Evolutionary conservation across 2,329 filamentous ascomycete species (phyloP).

Genomic region (Boeremia exigua): DNA sequence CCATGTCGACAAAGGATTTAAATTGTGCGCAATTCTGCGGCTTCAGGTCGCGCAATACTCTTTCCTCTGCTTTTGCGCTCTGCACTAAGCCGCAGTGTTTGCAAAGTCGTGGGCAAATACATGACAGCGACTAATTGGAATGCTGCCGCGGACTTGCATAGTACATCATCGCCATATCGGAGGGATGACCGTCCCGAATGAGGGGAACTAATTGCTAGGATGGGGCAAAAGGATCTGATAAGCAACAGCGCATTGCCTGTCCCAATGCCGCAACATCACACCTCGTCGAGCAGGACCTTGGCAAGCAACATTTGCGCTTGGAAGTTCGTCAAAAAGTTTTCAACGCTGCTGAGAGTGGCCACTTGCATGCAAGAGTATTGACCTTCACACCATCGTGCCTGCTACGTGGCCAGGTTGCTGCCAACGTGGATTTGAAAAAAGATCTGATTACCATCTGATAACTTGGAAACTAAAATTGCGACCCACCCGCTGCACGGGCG

Average conservation of each 20-base stretch:
- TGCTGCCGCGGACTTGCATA: slow-evolving; percentile 16
- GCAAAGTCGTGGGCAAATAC: background rate
- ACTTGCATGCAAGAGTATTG: no score
- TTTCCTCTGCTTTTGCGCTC: background rate
- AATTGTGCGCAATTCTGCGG: background rate
- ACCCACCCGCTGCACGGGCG: slow-evolving; percentile 2
- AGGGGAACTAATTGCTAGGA: slow-evolving; percentile 20
- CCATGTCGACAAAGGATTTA: background rate
- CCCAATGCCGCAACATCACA: slow-evolving; percentile 4
- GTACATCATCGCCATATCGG: slow-evolving; percentile 24
- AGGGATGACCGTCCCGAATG: slow-evolving; percentile 17
- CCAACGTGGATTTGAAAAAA: background rate
- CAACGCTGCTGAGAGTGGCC: no score
- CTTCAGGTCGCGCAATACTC: background rate
- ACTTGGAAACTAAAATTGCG: background rate
- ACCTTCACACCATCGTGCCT: no score
- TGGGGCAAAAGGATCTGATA: slow-evolving; percentile 34
- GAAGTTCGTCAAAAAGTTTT: no score
- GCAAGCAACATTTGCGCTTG: background rate
- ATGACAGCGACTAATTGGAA: slow-evolving; percentile 6
- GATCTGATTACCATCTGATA: slow-evolving; percentile 18
- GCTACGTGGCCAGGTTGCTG: background rate
- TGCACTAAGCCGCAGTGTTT: background rate
- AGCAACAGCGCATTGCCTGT: slow-evolving; percentile 36
- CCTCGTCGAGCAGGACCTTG: background rate